Percentiles rank a stretch among this genome's conserved stretches.
These are phyloP conservation scores for Xylaria digitata DNA, from an alignment of 2,329 filamentous ascomycete genomes.

Conservation along the genomic window DNA sequence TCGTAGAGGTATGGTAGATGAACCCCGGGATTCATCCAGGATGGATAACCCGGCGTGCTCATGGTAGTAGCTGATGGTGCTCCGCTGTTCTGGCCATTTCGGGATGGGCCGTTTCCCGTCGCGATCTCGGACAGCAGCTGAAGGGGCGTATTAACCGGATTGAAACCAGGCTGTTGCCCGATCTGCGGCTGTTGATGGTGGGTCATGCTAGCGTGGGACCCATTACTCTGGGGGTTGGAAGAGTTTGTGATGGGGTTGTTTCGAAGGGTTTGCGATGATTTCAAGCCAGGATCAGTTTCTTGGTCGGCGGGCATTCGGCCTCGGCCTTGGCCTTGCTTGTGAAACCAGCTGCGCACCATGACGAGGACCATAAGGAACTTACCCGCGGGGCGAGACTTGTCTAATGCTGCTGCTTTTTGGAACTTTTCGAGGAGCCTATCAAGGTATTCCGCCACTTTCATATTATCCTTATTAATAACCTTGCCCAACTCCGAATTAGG, in stretches of 20 bases:
- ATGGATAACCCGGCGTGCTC: slow-evolving; percentile 41
- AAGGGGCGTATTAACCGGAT: slow-evolving; percentile 62
- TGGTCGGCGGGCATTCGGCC: slow-evolving; percentile 33
- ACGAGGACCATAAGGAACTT: slow-evolving; percentile 78
- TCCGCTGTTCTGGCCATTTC: slow-evolving; percentile 35
- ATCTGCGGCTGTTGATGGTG: slow-evolving; percentile 40
- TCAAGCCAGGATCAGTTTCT: slow-evolving; percentile 26
- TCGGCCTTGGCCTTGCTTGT: slow-evolving; percentile 57
- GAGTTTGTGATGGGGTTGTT: not conserved
- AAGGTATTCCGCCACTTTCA: slow-evolving; percentile 74
- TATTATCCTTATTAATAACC: slow-evolving; percentile 74
- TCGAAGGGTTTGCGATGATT: slow-evolving; percentile 22
- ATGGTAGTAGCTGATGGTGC: slow-evolving; percentile 39
- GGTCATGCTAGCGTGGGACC: slow-evolving; percentile 18
- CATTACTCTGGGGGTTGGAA: slow-evolving; percentile 11
- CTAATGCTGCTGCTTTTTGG: slow-evolving; percentile 69
- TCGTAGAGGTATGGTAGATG: slow-evolving; percentile 55
- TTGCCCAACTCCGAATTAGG: slow-evolving; percentile 74
- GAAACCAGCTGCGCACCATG: slow-evolving; percentile 78
- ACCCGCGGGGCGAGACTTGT: slow-evolving; percentile 71
- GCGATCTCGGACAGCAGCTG: slow-evolving; percentile 69
- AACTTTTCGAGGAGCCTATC: slow-evolving; percentile 78
- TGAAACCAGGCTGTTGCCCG: slow-evolving; percentile 46
- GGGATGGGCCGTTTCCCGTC: slow-evolving; percentile 55
- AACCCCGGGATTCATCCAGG: slow-evolving; percentile 39